These are phyloP conservation scores for Monosporozyma unispora DNA, from an alignment of 805 yeast genomes.

Conservation along the genomic window DNA sequence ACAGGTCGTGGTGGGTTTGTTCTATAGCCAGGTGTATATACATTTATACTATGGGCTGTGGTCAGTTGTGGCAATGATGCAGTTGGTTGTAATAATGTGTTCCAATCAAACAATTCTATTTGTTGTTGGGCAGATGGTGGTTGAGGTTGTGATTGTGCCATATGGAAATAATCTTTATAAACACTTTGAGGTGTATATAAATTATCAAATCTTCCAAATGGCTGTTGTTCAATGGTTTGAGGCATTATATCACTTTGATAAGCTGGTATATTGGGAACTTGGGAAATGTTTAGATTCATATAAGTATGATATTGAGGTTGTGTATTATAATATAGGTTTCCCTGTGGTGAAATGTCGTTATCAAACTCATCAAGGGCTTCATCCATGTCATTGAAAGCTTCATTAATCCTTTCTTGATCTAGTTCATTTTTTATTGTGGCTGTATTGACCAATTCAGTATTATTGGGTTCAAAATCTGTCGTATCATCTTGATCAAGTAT, in stretches of 20 bases:
- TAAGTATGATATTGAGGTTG: conserved; percentile 5
- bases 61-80: not conserved
- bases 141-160: conserved; percentile 1
- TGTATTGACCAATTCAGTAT: not conserved
- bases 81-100: conserved; percentile 3
- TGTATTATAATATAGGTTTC: not conserved
- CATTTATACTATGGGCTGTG: not conserved
- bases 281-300: not conserved
- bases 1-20: conserved; percentile 2
- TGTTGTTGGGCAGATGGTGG: not conserved
- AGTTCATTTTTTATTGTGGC: not conserved
- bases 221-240: conserved; percentile 9
- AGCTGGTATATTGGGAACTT: not conserved
- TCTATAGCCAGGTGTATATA: conserved; percentile 5
- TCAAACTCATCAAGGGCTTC: not conserved
- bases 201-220: conserved; percentile 7
- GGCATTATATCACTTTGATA: conserved; percentile 6
- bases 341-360: not conserved
- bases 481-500: not conserved
- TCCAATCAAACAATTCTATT: conserved; percentile 6
- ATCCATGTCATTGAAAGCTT: not conserved
- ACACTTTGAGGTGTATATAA: conserved; percentile 8
- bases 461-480: not conserved
- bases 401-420: not conserved
- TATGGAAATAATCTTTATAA: conserved; percentile 1